Base-by-base conservation (phyloP, 2,329 filamentous ascomycete species). In the Xylariaceae sp. region DNA sequence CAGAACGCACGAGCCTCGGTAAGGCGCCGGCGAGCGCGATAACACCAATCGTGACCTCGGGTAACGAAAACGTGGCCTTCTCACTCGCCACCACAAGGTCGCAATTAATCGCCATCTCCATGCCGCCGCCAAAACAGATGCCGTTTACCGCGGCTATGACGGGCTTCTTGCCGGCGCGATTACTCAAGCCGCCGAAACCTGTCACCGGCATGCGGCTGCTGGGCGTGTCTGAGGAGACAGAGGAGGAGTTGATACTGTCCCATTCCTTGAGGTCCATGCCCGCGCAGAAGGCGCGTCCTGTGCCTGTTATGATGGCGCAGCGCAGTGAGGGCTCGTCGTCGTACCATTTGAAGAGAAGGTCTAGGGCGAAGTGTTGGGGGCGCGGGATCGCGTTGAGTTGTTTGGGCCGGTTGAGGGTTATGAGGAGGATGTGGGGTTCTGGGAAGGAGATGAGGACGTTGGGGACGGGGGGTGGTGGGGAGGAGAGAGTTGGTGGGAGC, bases 81-180 rank as follows among this genome's bases (percentile, higher is more conserved):
- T 74, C 70, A 2, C 79, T 75, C 2, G 88, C 88, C 37, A 92
- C 72, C 2, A 91, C 80, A 58, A 93, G 75, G 75, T 94, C 90
- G 63, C 82, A 83, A 73, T 91, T 90, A 53, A 88, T 76, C 10
- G 84, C 80, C 75, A 92, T 90, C 76, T 93, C 89, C 73, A 89
- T 86, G 1, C 88, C 89, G 56, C 89, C 89, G 42, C 89, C 89
- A 51, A 89, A 80, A 59, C 87, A 89, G 15, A 88, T 76, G 5
- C 89, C 89, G 69, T 92, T 90, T 17, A 92, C 87, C 0, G 89
- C 89, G 1, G 86, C 88, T 34, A 93, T 81, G 57, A 93, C 79
- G 4, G 89, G 89, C 69, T 93, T 93, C 73, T 84, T 85, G 52
- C 88, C 88, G 4, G 74, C 72, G 30, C 88, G 79, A 63, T 88